These are phyloP conservation scores for Trypanosoma cruzi DNA, from an alignment of 208 protist species.

Conservation along the genomic window DNA sequence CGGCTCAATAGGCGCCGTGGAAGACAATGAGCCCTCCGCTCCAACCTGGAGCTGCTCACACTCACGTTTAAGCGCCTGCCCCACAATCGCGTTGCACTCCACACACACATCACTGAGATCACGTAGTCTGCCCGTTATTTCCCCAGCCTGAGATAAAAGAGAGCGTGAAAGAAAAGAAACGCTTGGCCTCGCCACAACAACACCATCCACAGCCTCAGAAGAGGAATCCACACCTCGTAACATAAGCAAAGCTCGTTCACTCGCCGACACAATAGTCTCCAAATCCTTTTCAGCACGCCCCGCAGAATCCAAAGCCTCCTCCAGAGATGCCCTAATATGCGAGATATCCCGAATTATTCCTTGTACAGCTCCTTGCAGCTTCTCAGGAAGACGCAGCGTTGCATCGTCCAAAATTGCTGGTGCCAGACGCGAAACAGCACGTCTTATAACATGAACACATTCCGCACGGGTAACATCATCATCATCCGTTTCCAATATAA, in stretches of 20 bases:
- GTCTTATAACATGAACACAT: conserved; percentile 25
- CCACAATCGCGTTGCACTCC: conserved; percentile 14
- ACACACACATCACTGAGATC: conserved; percentile 4
- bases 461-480: conserved; percentile 18
- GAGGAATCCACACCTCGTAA: background rate
- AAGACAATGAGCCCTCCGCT: background rate
- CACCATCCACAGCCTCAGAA: background rate
- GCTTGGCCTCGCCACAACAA: background rate
- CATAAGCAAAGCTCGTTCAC: background rate
- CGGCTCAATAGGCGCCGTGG: background rate
- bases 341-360: background rate
- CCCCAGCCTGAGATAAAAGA: background rate
- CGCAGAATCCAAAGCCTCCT: background rate
- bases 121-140: background rate
- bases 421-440: conserved; percentile 11
- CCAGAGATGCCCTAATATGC: background rate
- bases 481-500: background rate
- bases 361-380: conserved; percentile 9
- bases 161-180: conserved; percentile 8
- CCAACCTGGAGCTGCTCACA: background rate
- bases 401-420: conserved; percentile 2
- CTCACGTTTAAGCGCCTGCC: conserved; percentile 6
- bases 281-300: background rate
- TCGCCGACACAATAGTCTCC: background rate
- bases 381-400: background rate